These are phyloP conservation scores for Boletus subparvulus DNA, from an alignment of 768 basidiomycete species.

Conservation along the genomic window DNA sequence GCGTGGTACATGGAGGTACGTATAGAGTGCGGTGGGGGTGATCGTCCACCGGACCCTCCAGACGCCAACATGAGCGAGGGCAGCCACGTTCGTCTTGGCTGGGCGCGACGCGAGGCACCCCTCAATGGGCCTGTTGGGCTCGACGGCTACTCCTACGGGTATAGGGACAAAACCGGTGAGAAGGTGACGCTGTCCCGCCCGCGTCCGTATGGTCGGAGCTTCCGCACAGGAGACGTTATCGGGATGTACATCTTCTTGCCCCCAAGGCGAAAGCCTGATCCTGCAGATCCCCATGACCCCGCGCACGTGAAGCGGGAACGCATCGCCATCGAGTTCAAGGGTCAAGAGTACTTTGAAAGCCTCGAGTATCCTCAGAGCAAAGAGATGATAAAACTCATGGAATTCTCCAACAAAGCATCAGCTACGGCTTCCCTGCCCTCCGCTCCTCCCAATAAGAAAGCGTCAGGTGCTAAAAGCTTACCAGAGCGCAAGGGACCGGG, in stretches of 20 bases:
- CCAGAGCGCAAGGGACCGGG: constrained; percentile 51
- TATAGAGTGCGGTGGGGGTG: constrained; percentile 73
- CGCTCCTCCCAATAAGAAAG: constrained; percentile 55
- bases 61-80: constrained; percentile 58
- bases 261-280: constrained; percentile 53
- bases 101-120: constrained; percentile 90
- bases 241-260: constrained; percentile 95
- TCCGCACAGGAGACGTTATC: constrained; percentile 81
- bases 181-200: constrained; percentile 84
- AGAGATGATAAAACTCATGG: constrained; percentile 90
- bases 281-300: constrained; percentile 72
- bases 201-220: constrained; percentile 71
- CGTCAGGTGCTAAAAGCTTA: constrained; percentile 63
- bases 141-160: constrained; percentile 91
- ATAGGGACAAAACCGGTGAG: constrained; percentile 90
- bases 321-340: constrained; percentile 92
- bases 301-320: constrained; percentile 85
- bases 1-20: constrained; percentile 94
- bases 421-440: constrained; percentile 58
- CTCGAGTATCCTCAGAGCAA: constrained; percentile 85
- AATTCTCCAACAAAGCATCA: constrained; percentile 62
- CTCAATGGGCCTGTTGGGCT: constrained; percentile 90
- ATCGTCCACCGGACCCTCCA: constrained; percentile 37
- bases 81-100: constrained; percentile 86
- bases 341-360: constrained; percentile 95